A percentile compares a stretch with the other conserved stretches of the same genome.
These are phyloP conservation scores for Umbellularia californica DNA, from an alignment of 164 flowering plant genomes.

Conservation along the genomic window DNA sequence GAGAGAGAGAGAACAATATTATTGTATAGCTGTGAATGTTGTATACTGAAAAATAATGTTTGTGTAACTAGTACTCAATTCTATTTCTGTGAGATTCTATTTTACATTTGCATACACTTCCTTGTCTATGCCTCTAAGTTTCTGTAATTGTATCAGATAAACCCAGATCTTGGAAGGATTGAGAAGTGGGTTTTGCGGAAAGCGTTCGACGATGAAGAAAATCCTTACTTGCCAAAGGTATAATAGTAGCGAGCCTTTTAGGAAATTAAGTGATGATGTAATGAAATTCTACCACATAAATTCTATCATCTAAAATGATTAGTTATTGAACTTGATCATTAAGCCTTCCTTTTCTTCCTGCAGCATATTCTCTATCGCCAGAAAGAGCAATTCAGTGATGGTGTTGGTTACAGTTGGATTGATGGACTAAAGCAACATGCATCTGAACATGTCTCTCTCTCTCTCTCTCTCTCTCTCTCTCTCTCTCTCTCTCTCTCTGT, in stretches of 20 bases:
- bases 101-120: neutral
- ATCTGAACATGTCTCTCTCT: conserved; percentile 46
- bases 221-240: conserved; percentile 93
- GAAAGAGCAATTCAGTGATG: conserved; percentile 96
- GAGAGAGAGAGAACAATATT: neutral
- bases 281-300: neutral
- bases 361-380: conserved; percentile 96
- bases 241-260: neutral
- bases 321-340: neutral
- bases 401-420: conserved; percentile 97
- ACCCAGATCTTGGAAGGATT: conserved; percentile 58
- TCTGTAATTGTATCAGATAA: conserved; percentile 39
- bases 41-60: too few species aligned
- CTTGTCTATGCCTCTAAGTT: neutral
- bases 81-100: neutral
- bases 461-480: conserved; percentile 10
- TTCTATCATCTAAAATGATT: neutral
- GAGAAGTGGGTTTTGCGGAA: conserved; percentile 93
- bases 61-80: neutral
- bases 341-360: conserved; percentile 16
- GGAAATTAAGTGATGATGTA: neutral
- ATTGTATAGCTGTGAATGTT: too few species aligned
- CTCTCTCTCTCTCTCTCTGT: conserved; percentile 4
- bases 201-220: conserved; percentile 89
- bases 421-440: conserved; percentile 94